Base-by-base conservation (phyloP, 345 rosid species). In the Euphorbia tirucalli region DNA sequence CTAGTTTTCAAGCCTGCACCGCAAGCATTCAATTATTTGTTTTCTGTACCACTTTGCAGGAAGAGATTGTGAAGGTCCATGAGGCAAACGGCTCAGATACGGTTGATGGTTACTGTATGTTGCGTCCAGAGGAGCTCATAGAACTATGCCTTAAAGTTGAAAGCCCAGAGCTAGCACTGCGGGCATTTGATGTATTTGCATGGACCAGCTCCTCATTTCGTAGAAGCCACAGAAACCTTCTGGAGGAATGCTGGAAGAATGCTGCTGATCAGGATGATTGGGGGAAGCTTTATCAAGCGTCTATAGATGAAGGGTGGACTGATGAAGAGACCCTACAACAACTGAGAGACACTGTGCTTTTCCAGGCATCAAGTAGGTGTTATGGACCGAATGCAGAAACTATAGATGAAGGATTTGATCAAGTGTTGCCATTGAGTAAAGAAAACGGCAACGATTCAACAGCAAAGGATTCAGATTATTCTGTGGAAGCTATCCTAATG, bases 181-280 rank as follows among this genome's bases (percentile, higher is more conserved):
- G 68, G 31, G 88, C 88, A 52, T 95, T 95, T 31, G 96, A 93
- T 65, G 89, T 89, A 71, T 95, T 95, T 80, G 91, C 97, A 73
- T 90, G 94, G 88, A 89, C 94, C 16, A 89, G 98, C 83, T 82
- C 82, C 73, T 89, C 90, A 6, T 95, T 90, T 70, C 85, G 89
- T 10, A 83, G 85, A 80, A 87, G 84, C 80, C 88, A 92, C 71
- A 83, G 74, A 72, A 83, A 71, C 78, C 96, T 92, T 39, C 75
- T 95, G 76, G 93, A 87, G 73, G 89, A 88, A 59, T 90, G 98
- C 91, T 92, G 98, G 97, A 92, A 84, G 82, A 89, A 88, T 8
- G 94, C 94, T 0, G 94, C 88, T 0, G 88, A 90, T 52, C 91
- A 76, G 77, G 96, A 92, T 14, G 89, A 88, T 52, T 95, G 99